Conservation (phyloP, 768 basidiomycete genomes). For the Mycena rosella region DNA sequence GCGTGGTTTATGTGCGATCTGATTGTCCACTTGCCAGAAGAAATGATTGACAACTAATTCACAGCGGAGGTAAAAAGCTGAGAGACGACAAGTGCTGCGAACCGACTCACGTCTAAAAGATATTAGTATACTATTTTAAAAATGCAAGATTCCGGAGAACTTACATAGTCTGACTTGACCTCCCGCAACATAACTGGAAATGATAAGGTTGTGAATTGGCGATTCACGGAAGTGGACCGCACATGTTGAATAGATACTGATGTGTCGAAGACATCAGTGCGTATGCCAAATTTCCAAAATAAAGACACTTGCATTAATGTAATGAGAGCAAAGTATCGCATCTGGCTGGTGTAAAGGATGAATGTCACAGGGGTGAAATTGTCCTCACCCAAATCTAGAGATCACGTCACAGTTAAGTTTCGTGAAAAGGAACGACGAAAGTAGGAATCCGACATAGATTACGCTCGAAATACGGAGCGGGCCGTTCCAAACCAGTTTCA, state of each 20-base stretch:
- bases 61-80: background rate
- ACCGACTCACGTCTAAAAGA: background rate
- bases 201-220: background rate
- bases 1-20: background rate
- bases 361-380: background rate
- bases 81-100: background rate
- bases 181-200: background rate
- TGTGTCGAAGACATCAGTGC: background rate
- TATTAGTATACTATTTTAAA: background rate
- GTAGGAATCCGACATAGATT: background rate
- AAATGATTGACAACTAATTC: background rate
- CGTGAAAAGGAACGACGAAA: too few species aligned
- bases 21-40: background rate
- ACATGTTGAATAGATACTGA: background rate
- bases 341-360: background rate
- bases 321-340: slow-evolving; percentile 5
- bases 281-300: background rate
- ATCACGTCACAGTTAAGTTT: background rate
- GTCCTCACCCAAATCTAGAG: background rate
- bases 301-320: background rate
- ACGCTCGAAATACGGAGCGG: background rate
- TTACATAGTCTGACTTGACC: slow-evolving; percentile 3
- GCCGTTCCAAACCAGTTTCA: background rate
- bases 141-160: background rate
- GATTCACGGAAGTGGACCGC: background rate